Conservation (phyloP, 1,284 basidiomycete species). For the Puccinia hordei region DNA sequence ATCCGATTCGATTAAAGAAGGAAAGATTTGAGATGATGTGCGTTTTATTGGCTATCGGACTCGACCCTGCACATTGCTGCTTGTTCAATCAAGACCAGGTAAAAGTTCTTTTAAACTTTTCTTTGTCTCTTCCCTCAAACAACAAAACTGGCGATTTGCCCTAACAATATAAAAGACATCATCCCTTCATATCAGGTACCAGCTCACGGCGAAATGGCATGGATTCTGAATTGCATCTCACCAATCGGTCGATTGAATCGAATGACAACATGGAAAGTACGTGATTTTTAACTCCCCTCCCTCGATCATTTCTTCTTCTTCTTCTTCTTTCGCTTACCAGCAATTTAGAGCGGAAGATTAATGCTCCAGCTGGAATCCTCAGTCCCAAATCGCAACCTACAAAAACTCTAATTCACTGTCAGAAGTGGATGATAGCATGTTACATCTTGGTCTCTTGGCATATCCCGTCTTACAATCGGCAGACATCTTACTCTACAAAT, state of each 20-base stretch:
- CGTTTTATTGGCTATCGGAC: constrained; percentile 77
- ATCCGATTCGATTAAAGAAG: constrained; percentile 67
- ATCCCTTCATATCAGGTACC: constrained; percentile 66
- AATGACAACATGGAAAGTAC: constrained; percentile 95
- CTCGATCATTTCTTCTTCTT: too few relatives aligned
- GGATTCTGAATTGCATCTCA: constrained; percentile 83
- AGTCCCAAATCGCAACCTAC: constrained; percentile 75
- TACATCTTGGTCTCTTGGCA: constrained; percentile 82
- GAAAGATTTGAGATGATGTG: constrained; percentile 80
- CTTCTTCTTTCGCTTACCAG: too few relatives aligned
- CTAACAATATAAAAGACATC: not conserved
- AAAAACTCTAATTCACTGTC: constrained; percentile 73
- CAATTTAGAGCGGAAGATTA: too few relatives aligned
- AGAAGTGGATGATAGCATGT: constrained; percentile 76
- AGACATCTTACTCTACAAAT: constrained; percentile 81
- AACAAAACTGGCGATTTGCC: too few relatives aligned
- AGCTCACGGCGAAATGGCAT: constrained; percentile 83
- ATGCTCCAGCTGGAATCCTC: constrained; percentile 16
- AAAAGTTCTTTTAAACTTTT: constrained; percentile 28
- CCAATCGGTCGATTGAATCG: constrained; percentile 78
- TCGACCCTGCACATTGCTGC: constrained; percentile 75
- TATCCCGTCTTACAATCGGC: constrained; percentile 94
- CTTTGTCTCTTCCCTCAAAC: constrained; percentile 18
- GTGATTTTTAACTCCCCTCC: constrained; percentile 51
- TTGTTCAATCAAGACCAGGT: constrained; percentile 89